Percentiles rank a stretch among this genome's conserved stretches.
Conservation (phyloP, 345 rosid genomes). For the Salix udensis region DNA sequence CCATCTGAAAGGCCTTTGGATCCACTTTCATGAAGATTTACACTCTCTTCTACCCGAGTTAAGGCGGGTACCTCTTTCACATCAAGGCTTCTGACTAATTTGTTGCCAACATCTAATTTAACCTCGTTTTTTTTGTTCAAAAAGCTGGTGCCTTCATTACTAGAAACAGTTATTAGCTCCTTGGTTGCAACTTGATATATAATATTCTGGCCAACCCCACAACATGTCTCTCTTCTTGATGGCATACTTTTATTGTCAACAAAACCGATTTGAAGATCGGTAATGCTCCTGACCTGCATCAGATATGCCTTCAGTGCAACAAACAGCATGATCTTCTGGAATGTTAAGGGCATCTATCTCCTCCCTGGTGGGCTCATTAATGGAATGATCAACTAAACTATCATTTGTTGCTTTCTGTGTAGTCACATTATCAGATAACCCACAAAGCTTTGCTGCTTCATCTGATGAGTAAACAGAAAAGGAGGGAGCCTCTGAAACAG, state of each 20-base stretch:
- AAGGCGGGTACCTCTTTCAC: conserved; percentile 34
- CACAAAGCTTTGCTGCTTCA: conserved; percentile 25
- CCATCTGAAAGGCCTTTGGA: conserved; percentile 45
- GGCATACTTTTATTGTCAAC: conserved; percentile 21
- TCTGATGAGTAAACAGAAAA: conserved; percentile 23
- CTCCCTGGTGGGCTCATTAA: conserved; percentile 35
- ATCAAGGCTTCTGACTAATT: conserved; percentile 29
- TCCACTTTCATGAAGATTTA: conserved; percentile 30
- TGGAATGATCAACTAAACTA: conserved; percentile 25
- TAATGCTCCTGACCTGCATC: conserved; percentile 19
- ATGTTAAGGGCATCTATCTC: conserved; percentile 24
- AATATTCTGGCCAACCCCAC: conserved; percentile 27
- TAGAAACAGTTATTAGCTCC: conserved; percentile 24
- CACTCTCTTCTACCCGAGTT: conserved; percentile 35
- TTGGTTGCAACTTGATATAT: conserved; percentile 24
- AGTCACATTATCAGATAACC: conserved; percentile 28
- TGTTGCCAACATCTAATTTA: conserved; percentile 25
- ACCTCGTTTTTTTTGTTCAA: conserved; percentile 29
- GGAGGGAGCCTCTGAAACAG: conserved; percentile 32
- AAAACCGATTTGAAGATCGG: conserved; percentile 16
- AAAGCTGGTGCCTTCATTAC: conserved; percentile 30
- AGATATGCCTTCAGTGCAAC: conserved; percentile 25
- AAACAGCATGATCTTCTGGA: conserved; percentile 30
- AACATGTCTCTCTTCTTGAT: conserved; percentile 26
- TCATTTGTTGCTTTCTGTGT: conserved; percentile 19